Evolutionary conservation across 768 basidiomycete species (phyloP).

Genomic region (Leccinum obscurum): DNA sequence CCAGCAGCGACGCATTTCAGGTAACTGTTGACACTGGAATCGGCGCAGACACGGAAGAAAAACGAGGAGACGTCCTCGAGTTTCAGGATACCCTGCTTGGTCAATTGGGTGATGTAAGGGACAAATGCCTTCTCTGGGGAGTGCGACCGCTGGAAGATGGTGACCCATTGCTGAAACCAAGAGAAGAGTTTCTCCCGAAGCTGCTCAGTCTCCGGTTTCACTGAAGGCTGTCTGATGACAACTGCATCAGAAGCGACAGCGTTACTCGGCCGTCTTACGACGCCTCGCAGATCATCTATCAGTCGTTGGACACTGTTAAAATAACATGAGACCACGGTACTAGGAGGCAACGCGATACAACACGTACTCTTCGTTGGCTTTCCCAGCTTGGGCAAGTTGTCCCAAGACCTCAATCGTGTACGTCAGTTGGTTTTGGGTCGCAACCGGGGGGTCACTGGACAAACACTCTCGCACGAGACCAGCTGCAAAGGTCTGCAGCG

Average conservation of each 20-base stretch:
- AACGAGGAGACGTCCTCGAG: conserved; percentile 95
- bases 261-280: conserved; percentile 49
- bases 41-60: conserved; percentile 98
- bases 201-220: conserved; percentile 72
- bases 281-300: conserved; percentile 79
- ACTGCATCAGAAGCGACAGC: conserved; percentile 38
- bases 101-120: conserved; percentile 94
- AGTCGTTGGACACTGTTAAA: conserved; percentile 60
- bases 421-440: conserved; percentile 75
- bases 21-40: conserved; percentile 90
- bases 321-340: neutral
- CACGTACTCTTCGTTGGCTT: conserved; percentile 84
- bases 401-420: conserved; percentile 79
- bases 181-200: conserved; percentile 71
- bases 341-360: neutral
- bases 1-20: conserved; percentile 70
- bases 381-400: conserved; percentile 69
- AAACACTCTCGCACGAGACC: conserved; percentile 86
- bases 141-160: conserved; percentile 86
- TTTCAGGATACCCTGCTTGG: conserved; percentile 94
- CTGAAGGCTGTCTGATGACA: conserved; percentile 46
- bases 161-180: conserved; percentile 96
- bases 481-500: conserved; percentile 77
- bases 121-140: conserved; percentile 95
- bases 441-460: conserved; percentile 76